Conservation (phyloP, 768 basidiomycete species). For the Boletus insuetus region DNA sequence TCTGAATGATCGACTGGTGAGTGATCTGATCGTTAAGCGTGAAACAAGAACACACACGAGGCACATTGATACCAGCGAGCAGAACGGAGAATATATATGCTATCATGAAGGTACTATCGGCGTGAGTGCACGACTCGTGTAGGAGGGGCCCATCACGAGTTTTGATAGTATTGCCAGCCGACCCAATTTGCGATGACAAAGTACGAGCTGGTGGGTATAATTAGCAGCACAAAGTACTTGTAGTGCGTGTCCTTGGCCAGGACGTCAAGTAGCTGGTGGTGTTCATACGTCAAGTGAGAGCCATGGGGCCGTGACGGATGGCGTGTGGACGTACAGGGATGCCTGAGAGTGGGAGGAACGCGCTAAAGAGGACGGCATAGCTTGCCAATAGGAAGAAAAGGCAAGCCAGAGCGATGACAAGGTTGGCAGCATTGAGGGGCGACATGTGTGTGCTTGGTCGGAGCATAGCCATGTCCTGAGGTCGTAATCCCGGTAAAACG, state of each 20-base stretch:
- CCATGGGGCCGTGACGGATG: background rate
- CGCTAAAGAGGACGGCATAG: constrained; percentile 65
- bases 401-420: constrained; percentile 44
- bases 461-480: constrained; percentile 13
- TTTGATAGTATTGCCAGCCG: constrained; percentile 96
- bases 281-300: constrained; percentile 20
- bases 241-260: constrained; percentile 79
- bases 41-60: constrained; percentile 21
- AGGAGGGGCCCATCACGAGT: constrained; percentile 51
- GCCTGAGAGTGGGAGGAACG: constrained; percentile 54
- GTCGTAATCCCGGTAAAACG: constrained; percentile 31
- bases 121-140: constrained; percentile 7
- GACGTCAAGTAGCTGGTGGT: constrained; percentile 55
- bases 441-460: constrained; percentile 23
- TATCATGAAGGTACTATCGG: background rate
- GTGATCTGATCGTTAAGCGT: constrained; percentile 19
- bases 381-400: constrained; percentile 55
- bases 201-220: constrained; percentile 79
- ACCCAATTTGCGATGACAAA: constrained; percentile 99
- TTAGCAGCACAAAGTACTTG: constrained; percentile 79
- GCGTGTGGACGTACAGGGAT: constrained; percentile 43
- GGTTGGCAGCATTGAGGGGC: constrained; percentile 41
- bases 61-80: constrained; percentile 13
- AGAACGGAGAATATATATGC: constrained; percentile 4
- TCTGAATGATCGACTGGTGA: constrained; percentile 16